Evolutionary conservation across 2,329 filamentous ascomycete genomes (phyloP).

Genomic region (Claviceps pazoutovae): DNA sequence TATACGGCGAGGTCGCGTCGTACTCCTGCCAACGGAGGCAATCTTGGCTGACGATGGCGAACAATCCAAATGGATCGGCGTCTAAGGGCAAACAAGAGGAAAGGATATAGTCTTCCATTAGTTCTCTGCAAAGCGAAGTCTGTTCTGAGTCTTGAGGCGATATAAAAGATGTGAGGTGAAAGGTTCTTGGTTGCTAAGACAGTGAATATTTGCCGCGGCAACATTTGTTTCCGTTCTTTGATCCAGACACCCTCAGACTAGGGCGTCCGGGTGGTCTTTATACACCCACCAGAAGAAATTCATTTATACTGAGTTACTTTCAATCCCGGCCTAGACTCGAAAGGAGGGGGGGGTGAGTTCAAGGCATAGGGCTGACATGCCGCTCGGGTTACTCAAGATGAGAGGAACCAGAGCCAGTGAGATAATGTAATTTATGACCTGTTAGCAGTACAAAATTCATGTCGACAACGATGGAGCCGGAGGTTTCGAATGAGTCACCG

Average conservation of each 20-base stretch:
- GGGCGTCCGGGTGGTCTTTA: neutral
- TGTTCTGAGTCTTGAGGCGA: neutral
- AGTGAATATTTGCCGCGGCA: too few relatives aligned
- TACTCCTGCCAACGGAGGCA: neutral
- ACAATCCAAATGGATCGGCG: neutral
- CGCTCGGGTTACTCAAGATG: neutral
- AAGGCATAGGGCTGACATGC: constrained; percentile 4
- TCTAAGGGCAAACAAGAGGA: neutral
- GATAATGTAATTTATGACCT: too few relatives aligned
- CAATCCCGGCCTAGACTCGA: neutral
- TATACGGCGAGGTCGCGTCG: neutral
- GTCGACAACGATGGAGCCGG: neutral
- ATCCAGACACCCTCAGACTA: neutral
- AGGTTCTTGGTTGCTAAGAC: too few relatives aligned
- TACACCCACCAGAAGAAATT: neutral
- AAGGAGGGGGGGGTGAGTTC: neutral
- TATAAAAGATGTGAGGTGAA: neutral
- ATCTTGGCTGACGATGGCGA: constrained; percentile 1
- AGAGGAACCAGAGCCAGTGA: neutral
- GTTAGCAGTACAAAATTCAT: too few relatives aligned
- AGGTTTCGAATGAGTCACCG: neutral
- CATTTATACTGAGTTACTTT: neutral
- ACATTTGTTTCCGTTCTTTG: too few relatives aligned
- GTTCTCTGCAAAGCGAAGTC: neutral
- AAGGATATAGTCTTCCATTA: neutral